Percentiles rank a stretch among this genome's conserved stretches.
These are phyloP conservation scores for Penicillium ucsense DNA, from an alignment of 495 filamentous ascomycete genomes.

Conservation along the genomic window DNA sequence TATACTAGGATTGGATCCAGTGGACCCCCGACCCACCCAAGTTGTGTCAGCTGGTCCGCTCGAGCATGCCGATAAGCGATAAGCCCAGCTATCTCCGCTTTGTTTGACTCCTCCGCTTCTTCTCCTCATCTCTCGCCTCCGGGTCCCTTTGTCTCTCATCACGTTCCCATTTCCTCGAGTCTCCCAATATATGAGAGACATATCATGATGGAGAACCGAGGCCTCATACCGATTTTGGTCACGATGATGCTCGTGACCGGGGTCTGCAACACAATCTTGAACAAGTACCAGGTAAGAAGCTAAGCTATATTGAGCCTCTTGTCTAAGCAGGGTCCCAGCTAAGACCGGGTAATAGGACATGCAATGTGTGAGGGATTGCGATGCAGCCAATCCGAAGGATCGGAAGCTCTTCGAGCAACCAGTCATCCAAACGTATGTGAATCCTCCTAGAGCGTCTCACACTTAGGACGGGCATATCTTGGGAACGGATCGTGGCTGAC, in stretches of 20 bases:
- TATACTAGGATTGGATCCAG: background rate
- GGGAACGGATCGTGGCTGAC: conserved; percentile 2
- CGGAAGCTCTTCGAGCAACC: conserved; percentile 80
- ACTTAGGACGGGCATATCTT: background rate
- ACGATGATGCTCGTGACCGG: conserved; percentile 88
- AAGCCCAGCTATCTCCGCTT: conserved; percentile 7
- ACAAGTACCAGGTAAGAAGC: conserved; percentile 78
- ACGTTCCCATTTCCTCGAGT: conserved; percentile 1
- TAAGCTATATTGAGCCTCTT: background rate
- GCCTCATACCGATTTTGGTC: conserved; percentile 71
- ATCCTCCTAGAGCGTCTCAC: background rate
- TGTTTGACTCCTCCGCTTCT: conserved; percentile 5
- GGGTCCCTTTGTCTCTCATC: background rate
- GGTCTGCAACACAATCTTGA: conserved; percentile 93
- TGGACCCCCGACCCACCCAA: conserved; percentile 1
- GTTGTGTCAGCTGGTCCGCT: conserved; percentile 13
- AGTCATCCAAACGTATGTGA: conserved; percentile 75
- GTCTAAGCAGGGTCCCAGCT: background rate
- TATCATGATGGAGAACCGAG: conserved; percentile 42
- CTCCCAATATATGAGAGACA: conserved; percentile 1
- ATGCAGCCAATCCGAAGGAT: conserved; percentile 54
- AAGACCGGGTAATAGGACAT: conserved; percentile 56
- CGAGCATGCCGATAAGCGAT: conserved; percentile 8
- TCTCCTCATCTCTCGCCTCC: background rate
- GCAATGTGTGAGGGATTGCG: conserved; percentile 89